Conservation (phyloP, 441 rosid genomes). For the Erysimum pusillum region DNA sequence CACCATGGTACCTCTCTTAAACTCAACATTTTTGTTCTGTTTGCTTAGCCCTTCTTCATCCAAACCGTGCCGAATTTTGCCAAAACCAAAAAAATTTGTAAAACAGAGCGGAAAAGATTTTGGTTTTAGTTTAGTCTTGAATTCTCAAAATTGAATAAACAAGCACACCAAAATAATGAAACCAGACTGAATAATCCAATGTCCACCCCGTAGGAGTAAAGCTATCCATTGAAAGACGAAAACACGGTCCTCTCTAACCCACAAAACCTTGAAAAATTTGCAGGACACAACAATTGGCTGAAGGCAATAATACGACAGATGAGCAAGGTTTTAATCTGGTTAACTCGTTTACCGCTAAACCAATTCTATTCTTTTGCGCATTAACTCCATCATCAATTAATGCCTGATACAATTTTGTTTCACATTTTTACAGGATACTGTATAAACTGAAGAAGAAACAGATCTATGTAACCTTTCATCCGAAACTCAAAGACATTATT, state of each 20-base stretch:
- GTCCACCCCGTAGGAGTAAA: background rate
- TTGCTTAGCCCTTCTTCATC: background rate
- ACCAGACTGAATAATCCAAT: background rate
- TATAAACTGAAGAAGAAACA: constrained; percentile 26
- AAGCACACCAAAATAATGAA: no score
- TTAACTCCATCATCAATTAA: background rate
- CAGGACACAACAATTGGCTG: constrained; percentile 41
- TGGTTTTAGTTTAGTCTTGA: background rate
- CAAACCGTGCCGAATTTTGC: background rate
- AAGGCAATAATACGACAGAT: constrained; percentile 32
- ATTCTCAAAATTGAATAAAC: background rate
- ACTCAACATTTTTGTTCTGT: background rate
- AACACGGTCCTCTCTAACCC: background rate
- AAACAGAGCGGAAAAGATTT: no score
- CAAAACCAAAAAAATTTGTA: no score
- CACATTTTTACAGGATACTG: constrained; percentile 11
- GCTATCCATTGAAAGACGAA: background rate
- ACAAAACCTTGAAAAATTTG: constrained; percentile 16
- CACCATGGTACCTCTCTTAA: constrained; percentile 53
- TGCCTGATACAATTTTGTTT: background rate
- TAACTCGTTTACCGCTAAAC: background rate
- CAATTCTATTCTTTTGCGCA: background rate
- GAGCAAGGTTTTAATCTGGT: constrained; percentile 35
- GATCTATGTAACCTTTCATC: constrained; percentile 9
- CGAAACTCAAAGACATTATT: constrained; percentile 19